These are phyloP conservation scores for Allium cepa DNA, from an alignment of 106 monocot genomes.

Conservation along the genomic window DNA sequence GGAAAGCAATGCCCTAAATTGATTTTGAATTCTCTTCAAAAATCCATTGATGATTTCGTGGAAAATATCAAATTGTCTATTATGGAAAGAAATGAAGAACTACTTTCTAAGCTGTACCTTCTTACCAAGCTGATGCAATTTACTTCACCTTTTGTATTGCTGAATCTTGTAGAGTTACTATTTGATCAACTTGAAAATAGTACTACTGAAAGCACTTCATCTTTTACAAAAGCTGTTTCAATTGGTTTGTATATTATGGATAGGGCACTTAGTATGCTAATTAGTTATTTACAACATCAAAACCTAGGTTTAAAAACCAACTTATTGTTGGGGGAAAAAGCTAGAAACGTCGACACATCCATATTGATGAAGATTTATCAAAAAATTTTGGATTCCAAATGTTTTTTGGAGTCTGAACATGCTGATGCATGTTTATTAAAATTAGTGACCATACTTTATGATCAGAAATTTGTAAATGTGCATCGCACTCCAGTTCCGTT, in stretches of 20 bases:
- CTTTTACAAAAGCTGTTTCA: conserved; percentile 23
- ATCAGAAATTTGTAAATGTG: conserved; percentile 19
- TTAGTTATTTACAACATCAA: conserved; percentile 15
- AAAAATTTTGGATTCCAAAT: conserved; percentile 46
- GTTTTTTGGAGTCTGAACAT: conserved; percentile 29
- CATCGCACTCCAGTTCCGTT: conserved; percentile 28
- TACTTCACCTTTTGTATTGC: conserved; percentile 64
- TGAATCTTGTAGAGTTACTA: conserved; percentile 60
- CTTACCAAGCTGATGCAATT: conserved; percentile 34
- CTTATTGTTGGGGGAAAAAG: conserved; percentile 20
- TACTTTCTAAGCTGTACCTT: conserved; percentile 41
- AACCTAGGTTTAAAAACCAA: conserved; percentile 2
- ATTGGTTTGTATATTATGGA: conserved; percentile 50
- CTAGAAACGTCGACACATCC: conserved; percentile 16
- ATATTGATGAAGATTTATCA: conserved; percentile 37
- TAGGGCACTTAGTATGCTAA: conserved; percentile 37
- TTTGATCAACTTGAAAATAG: conserved; percentile 34
- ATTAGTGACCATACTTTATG: conserved; percentile 30
- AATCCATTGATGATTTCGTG: conserved; percentile 25
- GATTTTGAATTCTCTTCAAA: conserved; percentile 27
- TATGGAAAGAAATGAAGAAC: conserved; percentile 17
- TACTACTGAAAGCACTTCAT: conserved; percentile 7
- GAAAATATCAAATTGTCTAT: conserved; percentile 40
- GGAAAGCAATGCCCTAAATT: conserved; percentile 4
- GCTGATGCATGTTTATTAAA: conserved; percentile 59